Evolutionary conservation across 208 protist species (phyloP), one percentile per base, ranked within the genome.

Genomic region (Crithidia bombi): DNA sequence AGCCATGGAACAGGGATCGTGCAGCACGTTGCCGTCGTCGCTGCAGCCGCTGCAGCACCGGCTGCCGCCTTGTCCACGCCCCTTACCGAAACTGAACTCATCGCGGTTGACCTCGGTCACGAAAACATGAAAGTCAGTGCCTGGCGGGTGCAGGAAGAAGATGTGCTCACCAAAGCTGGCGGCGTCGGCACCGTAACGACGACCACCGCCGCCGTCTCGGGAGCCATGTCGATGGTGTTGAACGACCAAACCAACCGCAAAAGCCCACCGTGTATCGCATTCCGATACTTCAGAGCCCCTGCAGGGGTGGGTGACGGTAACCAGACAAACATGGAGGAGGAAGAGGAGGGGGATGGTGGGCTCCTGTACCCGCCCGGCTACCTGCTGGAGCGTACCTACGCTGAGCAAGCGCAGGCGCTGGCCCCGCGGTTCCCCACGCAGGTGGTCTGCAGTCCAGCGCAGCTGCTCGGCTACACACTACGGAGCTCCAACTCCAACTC

Each of bases 181-280:
- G 54, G 49, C 54, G 30, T 26, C 5, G 39, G 68, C 5, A 64
- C 57, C 14, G 57, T 38, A 23, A 51, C 50, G 33, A 51, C 63
- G 14, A 49, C 65, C 7, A 58, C 78, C 25, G 50, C 65, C 10
- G n/a, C 35, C 25, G 70, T 38, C 11, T 50, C 47, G 3, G 65
- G 69, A 0, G 21, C 46, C 19, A 81, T 91, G n/a, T 76, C 91
- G 43, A 82, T 98, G 17, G 86, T 98, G 30, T 72, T 98, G 15
- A 98, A 98, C 69, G 96, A 98, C 57, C 92, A 98, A 72, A 79
- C 90, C 17, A 96, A 96, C 47, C 87, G 97, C 12, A 98, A 98
- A 63, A 97, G 92, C 41, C 69, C 82, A 12, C 79, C 82, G n/a
- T 94, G 85, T 49, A 66, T 98, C 15, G 93, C 90, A 11, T 97